Conservation (phyloP, 1,284 basidiomycete species). For the Cryptococcus sp. region DNA sequence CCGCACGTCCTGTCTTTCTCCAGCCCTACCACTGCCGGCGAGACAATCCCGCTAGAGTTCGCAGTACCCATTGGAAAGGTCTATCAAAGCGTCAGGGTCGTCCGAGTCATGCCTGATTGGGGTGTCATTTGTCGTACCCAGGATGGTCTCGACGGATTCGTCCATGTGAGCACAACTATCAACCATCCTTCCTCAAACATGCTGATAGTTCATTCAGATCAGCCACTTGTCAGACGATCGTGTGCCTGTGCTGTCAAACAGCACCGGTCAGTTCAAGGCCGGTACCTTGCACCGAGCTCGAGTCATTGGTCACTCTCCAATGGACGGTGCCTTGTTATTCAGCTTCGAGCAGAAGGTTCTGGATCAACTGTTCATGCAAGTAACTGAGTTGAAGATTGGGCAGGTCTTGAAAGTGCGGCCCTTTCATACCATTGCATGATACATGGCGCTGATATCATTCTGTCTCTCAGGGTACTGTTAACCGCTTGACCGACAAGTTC, state of each 20-base stretch:
- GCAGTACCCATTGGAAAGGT: conserved; percentile 72
- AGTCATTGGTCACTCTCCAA: conserved; percentile 80
- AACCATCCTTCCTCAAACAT: not conserved
- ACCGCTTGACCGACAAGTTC: conserved; percentile 73
- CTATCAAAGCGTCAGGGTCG: conserved; percentile 71
- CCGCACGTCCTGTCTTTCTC: conserved; percentile 69
- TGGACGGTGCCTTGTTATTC: conserved; percentile 87
- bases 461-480: conserved; percentile 66
- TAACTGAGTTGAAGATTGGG: conserved; percentile 80
- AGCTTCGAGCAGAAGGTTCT: conserved; percentile 81
- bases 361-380: conserved; percentile 82
- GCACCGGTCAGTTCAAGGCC: conserved; percentile 75
- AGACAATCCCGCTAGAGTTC: conserved; percentile 56
- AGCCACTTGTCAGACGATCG: conserved; percentile 93
- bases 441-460: not conserved
- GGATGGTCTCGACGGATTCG: conserved; percentile 71
- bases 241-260: conserved; percentile 68
- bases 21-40: conserved; percentile 46
- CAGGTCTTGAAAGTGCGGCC: conserved; percentile 65
- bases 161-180: conserved; percentile 67
- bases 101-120: conserved; percentile 74
- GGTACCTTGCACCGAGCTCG: conserved; percentile 81
- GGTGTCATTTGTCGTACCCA: conserved; percentile 72
- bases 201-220: conserved; percentile 61
- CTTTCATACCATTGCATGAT: not conserved